These are phyloP conservation scores for Ottelia alismoides DNA, from an alignment of 106 monocot species.

Conservation along the genomic window DNA sequence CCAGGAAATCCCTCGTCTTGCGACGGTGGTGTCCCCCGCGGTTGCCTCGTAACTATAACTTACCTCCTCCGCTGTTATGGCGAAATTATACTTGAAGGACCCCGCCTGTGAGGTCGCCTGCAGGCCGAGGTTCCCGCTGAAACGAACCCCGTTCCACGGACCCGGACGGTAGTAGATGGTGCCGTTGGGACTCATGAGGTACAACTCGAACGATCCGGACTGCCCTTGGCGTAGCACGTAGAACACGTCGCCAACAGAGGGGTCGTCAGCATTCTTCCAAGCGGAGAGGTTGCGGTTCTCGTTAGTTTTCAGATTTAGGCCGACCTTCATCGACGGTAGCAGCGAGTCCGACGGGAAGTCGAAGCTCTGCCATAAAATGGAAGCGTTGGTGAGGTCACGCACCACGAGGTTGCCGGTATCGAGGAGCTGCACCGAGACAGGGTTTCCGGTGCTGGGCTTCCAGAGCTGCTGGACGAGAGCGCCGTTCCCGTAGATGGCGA, in stretches of 20 bases:
- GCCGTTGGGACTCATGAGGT: background rate
- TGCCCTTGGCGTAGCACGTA: background rate
- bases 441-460: background rate
- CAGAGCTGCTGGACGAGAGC: background rate
- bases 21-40: background rate
- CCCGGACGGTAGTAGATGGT: conserved; percentile 6
- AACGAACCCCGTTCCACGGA: conserved; percentile 18
- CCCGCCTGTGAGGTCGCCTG: background rate
- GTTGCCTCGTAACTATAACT: too few species aligned
- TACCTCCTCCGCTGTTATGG: background rate
- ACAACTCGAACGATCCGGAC: background rate
- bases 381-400: background rate
- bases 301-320: conserved; percentile 19
- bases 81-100: background rate
- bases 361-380: background rate
- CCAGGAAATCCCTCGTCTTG: too few species aligned
- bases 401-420: conserved; percentile 16
- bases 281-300: conserved; percentile 12
- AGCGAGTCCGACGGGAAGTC: conserved; percentile 38
- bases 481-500: conserved; percentile 1
- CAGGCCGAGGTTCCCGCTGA: conserved; percentile 7
- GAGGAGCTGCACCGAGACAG: conserved; percentile 1
- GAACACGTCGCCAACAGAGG: conserved; percentile 7
- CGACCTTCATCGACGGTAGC: conserved; percentile 39
- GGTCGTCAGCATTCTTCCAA: conserved; percentile 20